These are phyloP conservation scores for Ramichloridium luteum DNA, from an alignment of 2,329 filamentous ascomycete species.

Conservation along the genomic window DNA sequence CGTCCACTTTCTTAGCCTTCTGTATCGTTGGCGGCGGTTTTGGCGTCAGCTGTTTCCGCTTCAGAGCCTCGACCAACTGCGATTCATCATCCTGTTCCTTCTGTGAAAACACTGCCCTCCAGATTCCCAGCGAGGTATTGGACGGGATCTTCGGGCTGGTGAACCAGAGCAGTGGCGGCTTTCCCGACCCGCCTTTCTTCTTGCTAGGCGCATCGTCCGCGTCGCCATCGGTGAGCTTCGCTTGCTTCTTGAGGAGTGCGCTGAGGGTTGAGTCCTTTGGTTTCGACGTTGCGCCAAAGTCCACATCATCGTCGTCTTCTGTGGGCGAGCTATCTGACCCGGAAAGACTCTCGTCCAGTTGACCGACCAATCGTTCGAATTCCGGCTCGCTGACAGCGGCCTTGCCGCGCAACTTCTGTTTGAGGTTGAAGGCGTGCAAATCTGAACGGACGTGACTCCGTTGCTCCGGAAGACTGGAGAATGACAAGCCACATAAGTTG, in stretches of 20 bases:
- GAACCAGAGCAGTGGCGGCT: conserved; percentile 76
- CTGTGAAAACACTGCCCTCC: conserved; percentile 65
- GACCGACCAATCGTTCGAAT: conserved; percentile 74
- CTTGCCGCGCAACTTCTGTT: conserved; percentile 69
- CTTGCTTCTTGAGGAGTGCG: conserved; percentile 70
- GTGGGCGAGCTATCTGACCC: conserved; percentile 53
- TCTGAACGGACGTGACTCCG: conserved; percentile 79
- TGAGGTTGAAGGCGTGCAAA: conserved; percentile 86
- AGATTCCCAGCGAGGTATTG: conserved; percentile 74
- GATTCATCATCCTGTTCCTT: conserved; percentile 55
- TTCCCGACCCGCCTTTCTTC: conserved; percentile 47
- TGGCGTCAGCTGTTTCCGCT: conserved; percentile 64
- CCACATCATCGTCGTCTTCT: conserved; percentile 59
- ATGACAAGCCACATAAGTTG: conserved; percentile 63
- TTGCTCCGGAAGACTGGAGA: conserved; percentile 65
- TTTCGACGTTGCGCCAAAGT: conserved; percentile 29
- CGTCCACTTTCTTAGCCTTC: conserved; percentile 27
- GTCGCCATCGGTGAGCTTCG: conserved; percentile 51
- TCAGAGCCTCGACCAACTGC: conserved; percentile 53
- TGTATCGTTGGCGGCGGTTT: conserved; percentile 37
- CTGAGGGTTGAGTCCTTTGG: conserved; percentile 60
- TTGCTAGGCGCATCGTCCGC: conserved; percentile 36
- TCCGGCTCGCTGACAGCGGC: conserved; percentile 63
- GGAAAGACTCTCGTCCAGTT: conserved; percentile 83
- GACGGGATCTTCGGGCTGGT: conserved; percentile 59